Evolutionary conservation across 495 filamentous ascomycete genomes (phyloP).

Genomic region (Letharia columbiana): DNA sequence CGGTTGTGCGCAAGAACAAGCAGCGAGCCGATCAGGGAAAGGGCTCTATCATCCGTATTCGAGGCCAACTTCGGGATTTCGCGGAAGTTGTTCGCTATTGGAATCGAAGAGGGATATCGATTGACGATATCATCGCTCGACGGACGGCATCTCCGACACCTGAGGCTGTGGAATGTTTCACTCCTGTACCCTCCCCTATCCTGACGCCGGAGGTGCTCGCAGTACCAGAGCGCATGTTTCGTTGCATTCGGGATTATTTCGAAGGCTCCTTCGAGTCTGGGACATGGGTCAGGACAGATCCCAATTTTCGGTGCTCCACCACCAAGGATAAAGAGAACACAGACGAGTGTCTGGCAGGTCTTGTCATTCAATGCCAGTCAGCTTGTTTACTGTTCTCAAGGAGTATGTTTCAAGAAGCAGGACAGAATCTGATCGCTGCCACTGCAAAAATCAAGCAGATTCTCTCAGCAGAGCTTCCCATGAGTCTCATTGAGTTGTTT

Average conservation of each 20-base stretch:
- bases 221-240: conserved; percentile 10
- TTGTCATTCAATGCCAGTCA: accelerated
- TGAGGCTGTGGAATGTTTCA: conserved; percentile 14
- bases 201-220: conserved; percentile 7
- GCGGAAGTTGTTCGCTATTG: conserved; percentile 14
- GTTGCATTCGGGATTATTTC: conserved; percentile 1
- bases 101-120: not conserved
- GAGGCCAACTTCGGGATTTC: conserved; percentile 4
- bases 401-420: not conserved
- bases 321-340: not conserved
- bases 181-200: not conserved
- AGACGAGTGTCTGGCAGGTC: accelerated
- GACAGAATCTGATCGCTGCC: not conserved
- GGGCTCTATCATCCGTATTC: conserved; percentile 7
- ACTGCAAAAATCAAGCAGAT: not conserved
- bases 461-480: not conserved
- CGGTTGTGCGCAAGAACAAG: conserved; percentile 27
- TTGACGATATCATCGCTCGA: conserved; percentile 15
- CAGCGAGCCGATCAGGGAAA: conserved; percentile 14
- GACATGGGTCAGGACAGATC: conserved; percentile 7
- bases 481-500: not conserved
- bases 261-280: conserved; percentile 15
- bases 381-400: not conserved
- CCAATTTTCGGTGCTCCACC: not conserved
- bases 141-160: conserved; percentile 7